Percentiles rank a stretch among this genome's conserved stretches.
Evolutionary conservation across 805 yeast species (phyloP).

Genomic region (Candida loeiensis): DNA sequence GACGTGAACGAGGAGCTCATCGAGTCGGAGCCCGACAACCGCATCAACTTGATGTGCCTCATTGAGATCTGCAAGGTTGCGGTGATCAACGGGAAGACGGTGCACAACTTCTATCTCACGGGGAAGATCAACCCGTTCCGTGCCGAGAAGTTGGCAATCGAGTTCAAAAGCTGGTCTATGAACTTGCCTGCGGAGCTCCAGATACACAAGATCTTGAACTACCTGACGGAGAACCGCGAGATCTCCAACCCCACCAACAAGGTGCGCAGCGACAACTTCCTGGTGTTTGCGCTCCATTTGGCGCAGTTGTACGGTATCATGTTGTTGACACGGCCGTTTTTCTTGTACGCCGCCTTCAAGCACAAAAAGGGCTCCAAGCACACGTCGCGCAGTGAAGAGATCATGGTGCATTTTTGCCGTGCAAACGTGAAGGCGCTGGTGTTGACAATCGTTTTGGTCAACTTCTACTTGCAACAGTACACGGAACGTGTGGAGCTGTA

Average conservation of each 20-base stretch:
- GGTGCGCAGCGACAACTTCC: conserved; percentile 15
- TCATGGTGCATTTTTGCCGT: conserved; percentile 26
- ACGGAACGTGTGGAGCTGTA: conserved; percentile 36
- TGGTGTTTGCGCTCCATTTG: conserved; percentile 31
- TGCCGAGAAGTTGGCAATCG: conserved; percentile 33
- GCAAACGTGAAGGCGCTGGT: conserved; percentile 36
- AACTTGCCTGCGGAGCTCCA: conserved; percentile 30
- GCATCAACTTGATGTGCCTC: conserved; percentile 21
- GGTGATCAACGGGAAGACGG: conserved; percentile 26
- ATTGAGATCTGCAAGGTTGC: conserved; percentile 26
- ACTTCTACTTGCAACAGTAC: conserved; percentile 22
- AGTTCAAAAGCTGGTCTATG: conserved; percentile 32
- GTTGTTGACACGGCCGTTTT: conserved; percentile 41
- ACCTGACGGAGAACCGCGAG: conserved; percentile 3
- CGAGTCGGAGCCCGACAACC: conserved; percentile 8
- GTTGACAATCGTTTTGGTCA: conserved; percentile 30
- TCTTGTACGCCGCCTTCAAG: conserved; percentile 26
- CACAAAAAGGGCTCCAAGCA: conserved; percentile 6
- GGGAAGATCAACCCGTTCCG: conserved; percentile 25
- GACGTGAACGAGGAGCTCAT: conserved; percentile 16
- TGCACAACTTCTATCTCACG: conserved; percentile 30
- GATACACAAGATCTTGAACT: conserved; percentile 19
- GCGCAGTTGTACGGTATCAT: conserved; percentile 35
- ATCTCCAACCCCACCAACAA: conserved; percentile 2
- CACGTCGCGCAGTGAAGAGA: conserved; percentile 12